These are phyloP conservation scores for Globisporangium iwayamae DNA, from an alignment of 352 stramenopile species.

Conservation along the genomic window DNA sequence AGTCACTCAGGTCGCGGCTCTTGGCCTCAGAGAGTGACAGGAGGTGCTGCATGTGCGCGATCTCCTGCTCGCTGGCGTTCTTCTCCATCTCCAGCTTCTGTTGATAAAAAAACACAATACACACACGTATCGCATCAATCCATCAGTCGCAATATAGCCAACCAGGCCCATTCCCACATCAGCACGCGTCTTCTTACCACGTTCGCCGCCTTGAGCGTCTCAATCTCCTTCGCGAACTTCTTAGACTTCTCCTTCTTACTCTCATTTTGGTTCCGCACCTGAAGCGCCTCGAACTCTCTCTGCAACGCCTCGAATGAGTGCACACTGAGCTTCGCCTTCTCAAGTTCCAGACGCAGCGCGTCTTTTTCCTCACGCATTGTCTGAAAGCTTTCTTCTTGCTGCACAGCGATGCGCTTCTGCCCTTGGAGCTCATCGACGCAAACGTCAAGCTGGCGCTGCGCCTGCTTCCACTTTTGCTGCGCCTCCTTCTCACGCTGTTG, in stretches of 20 bases:
- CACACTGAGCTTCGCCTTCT: slow-evolving; percentile 23
- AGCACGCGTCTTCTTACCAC: slow-evolving; percentile 2
- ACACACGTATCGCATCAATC: background rate
- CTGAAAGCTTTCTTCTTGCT: slow-evolving; percentile 23
- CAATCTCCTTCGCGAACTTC: slow-evolving; percentile 27
- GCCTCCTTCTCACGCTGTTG: slow-evolving; percentile 35
- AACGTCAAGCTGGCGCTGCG: slow-evolving; percentile 40
- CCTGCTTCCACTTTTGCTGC: slow-evolving; percentile 40
- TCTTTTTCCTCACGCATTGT: slow-evolving; percentile 33
- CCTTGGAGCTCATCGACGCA: slow-evolving; percentile 42
- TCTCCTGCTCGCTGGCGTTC: slow-evolving; percentile 48
- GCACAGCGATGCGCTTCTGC: slow-evolving; percentile 27
- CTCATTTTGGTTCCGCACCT: slow-evolving; percentile 29
- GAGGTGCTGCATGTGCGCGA: slow-evolving; percentile 49
- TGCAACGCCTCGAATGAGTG: slow-evolving; percentile 36
- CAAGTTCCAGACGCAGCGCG: slow-evolving; percentile 29
- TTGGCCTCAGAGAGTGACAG: slow-evolving; percentile 48
- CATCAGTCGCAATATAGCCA: background rate
- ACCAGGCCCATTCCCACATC: background rate
- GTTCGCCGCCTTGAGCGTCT: slow-evolving; percentile 30
- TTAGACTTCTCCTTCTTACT: slow-evolving; percentile 21
- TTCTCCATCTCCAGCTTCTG: slow-evolving; percentile 53
- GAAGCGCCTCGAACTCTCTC: slow-evolving; percentile 35
- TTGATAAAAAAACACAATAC: background rate
- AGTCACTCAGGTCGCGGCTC: slow-evolving; percentile 32